Evolutionary conservation across 140 eudicot genomes (phyloP).

Genomic region (Flaveria floridana): DNA sequence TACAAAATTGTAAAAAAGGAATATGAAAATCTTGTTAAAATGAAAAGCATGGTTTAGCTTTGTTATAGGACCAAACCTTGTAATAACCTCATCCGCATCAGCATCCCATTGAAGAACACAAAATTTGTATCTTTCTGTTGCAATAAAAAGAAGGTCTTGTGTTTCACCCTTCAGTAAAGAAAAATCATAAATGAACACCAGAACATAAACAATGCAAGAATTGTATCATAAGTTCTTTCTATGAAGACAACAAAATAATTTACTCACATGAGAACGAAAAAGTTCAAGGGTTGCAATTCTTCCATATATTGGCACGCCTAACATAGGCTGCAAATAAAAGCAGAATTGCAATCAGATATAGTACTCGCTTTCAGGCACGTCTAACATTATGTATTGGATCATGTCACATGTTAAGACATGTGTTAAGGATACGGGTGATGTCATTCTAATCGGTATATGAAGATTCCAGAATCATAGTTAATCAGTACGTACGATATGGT

Average conservation of each 20-base stretch:
- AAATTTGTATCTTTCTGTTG: constrained; percentile 91
- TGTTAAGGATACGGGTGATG: not conserved
- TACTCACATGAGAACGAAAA: constrained; percentile 92
- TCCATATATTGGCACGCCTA: constrained; percentile 94
- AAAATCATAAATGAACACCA: constrained; percentile 20
- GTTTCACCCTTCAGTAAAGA: constrained; percentile 63
- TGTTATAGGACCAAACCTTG: constrained; percentile 52
- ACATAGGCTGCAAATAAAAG: constrained; percentile 62
- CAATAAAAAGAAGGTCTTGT: constrained; percentile 91
- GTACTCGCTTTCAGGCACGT: no score
- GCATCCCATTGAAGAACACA: constrained; percentile 97
- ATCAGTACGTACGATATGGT: not conserved
- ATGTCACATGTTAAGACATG: not conserved
- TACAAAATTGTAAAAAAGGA: constrained; percentile 8
- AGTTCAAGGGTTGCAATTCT: constrained; percentile 95
- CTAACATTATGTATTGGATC: not conserved
- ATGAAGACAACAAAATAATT: not conserved
- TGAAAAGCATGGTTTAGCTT: constrained; percentile 8
- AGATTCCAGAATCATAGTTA: not conserved
- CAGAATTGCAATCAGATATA: constrained; percentile 3
- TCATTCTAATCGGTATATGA: no score
- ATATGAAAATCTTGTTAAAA: not conserved
- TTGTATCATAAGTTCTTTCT: not conserved
- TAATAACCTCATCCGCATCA: constrained; percentile 69
- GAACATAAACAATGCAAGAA: constrained; percentile 3